Evolutionary conservation across 2,329 filamentous ascomycete genomes (phyloP), one percentile per base, ranked within the genome.

Genomic region (Fusarium chaquense): DNA sequence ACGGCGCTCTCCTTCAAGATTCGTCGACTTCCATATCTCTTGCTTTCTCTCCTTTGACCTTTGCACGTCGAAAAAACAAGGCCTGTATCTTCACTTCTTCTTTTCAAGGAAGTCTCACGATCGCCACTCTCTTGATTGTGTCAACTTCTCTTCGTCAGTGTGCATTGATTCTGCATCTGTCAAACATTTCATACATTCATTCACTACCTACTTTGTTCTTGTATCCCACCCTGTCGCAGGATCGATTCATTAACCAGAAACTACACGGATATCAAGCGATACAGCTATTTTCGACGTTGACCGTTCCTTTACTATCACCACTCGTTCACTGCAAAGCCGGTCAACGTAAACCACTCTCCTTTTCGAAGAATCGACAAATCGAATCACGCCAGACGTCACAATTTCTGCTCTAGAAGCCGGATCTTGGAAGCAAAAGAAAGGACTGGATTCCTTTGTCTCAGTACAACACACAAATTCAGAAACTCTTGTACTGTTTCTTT

Each of bases 251-350:
- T 38, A 28, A 52, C 24, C n/a, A 52, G 32, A 73, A 50, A 53
- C 44, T 56, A 50, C 56, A 50, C 64, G 60, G 63, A 69, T 71
- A 72, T 66, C 63, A 62, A 69, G 65, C 58, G 65, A 74, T 65
- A 68, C 69, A 65, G 53, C 67, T 56, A 47, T 65, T 71, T 70
- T 70, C 70, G 73, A 77, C 74, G 71, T 77, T 76, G 75, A 76
- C 55, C 75, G 71, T 76, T 77, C 64, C 58, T 70, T 74, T 62
- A 67, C 56, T 63, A 49, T 40, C 55, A 61, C 26, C 49, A 64
- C 41, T 56, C 57, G 28, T 56, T 53, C 58, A 62, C 69, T 67
- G 69, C 62, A 61, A 51, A 65, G 55, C 28, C 45, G 47, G 61
- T 60, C 40, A 55, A 35, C 52, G 58, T 65, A 65, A 49, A 62